phyloP scores from a whole-genome alignment of 2,329 filamentous ascomycete genomes.

The Cadophora malorum region DNA sequence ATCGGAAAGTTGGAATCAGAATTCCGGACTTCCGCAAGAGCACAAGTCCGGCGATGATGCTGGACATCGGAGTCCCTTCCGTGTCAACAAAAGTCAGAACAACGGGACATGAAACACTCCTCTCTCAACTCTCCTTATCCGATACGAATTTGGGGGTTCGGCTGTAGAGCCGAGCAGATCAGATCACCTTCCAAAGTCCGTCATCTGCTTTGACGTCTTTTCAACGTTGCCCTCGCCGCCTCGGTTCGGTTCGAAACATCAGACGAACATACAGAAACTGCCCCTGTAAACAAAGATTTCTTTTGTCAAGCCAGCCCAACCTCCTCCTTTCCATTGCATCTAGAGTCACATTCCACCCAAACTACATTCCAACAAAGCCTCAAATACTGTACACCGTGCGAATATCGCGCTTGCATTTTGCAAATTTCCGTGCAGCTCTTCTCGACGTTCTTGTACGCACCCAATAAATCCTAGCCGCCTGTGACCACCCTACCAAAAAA shows the following conservation, averaged over 20 bases:
- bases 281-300: constrained; percentile 3
- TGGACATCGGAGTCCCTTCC: neutral
- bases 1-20: neutral
- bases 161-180: neutral
- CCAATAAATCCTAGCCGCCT: constrained; percentile 4
- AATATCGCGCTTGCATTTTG: neutral
- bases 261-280: neutral
- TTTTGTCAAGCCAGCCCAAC: neutral
- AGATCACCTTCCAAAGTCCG: neutral
- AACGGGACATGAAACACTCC: neutral
- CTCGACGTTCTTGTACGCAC: neutral
- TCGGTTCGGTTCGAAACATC: constrained; percentile 7
- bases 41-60: neutral
- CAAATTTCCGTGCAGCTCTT: too few relatives aligned
- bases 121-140: neutral
- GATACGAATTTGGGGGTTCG: neutral
- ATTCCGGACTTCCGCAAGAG: neutral
- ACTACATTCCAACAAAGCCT: neutral
- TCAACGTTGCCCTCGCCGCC: neutral
- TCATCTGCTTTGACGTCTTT: constrained; percentile 4
- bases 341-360: constrained; percentile 2
- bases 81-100: neutral
- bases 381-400: neutral
- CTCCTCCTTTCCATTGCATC: constrained; percentile 6
- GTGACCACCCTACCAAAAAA: constrained; percentile 9